Evolutionary conservation across 768 basidiomycete genomes (phyloP), one percentile per base, ranked within the genome.

Genomic region (Pisolithus sp.): DNA sequence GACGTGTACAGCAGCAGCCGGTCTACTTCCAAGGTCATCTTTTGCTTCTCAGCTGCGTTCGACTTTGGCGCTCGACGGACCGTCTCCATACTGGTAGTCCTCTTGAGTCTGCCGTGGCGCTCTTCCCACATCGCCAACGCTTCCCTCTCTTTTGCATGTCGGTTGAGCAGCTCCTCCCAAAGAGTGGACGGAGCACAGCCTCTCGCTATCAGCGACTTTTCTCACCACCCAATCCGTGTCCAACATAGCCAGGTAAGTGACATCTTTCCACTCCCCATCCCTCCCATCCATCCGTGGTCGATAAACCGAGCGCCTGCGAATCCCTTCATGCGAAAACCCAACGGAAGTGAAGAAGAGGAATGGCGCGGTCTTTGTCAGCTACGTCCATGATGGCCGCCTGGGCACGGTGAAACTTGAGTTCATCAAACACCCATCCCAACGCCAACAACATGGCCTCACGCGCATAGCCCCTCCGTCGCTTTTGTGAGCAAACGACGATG

Each of bases 271-370:
- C 43, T 73, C 66, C 2, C 59, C 49, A 2, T 69, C 70, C 50
- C 75, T 54, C 17, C 64, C 68, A n/a, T 64, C 67, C 4, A 60
- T 66, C 7, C 59, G 62, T 5, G 73, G 68, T 53, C 75, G 75
- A 59, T 64, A 77, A 49, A 81, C 77, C 0, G 78, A 73, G 41
- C 78, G 73, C 30, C 84, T 77, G 40, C 77, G 76, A 8, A 73
- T 78, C 43, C 86, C 86, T 65, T 89, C 86, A 53, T 82, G 77
- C 7, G 64, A 63, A 59, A 89, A 86, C 8, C 80, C 79, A 50
- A 53, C 49, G 1, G 65, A 61, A 7, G 79, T 74, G 56, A 86
- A 81, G 12, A 85, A 60, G 15, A 68, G 68, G 24, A n/a, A 77
- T 57, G 1, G 74, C 73, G 28, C 61, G 64, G 26, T 79, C 71